Evolutionary conservation across 768 basidiomycete genomes (phyloP).

Genomic region (Clitopilus passeckerianus): DNA sequence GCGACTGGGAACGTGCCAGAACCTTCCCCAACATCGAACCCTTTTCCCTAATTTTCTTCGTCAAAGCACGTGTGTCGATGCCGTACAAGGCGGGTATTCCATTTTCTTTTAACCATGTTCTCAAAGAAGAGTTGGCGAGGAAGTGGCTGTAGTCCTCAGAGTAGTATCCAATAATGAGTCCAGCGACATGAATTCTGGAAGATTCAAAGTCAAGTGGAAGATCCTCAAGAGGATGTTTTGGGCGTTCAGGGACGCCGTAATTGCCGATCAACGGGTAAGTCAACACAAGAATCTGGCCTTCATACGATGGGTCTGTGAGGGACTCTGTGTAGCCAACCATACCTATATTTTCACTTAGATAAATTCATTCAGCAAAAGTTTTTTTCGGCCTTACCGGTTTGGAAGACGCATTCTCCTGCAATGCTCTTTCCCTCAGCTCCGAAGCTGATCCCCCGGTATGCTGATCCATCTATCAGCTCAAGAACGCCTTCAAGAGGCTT

Average conservation of each 20-base stretch:
- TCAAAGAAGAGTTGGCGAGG: conserved; percentile 83
- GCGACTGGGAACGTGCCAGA: conserved; percentile 52
- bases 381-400: conserved; percentile 70
- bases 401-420: conserved; percentile 98
- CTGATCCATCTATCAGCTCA: conserved; percentile 87
- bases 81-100: conserved; percentile 93
- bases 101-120: conserved; percentile 92
- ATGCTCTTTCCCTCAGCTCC: conserved; percentile 89
- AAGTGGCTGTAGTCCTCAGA: conserved; percentile 94
- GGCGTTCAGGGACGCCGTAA: conserved; percentile 89
- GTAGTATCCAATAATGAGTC: conserved; percentile 89
- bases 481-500: conserved; percentile 60
- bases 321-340: conserved; percentile 99
- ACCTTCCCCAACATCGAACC: conserved; percentile 90
- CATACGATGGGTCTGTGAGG: conserved; percentile 96
- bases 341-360: conserved; percentile 40
- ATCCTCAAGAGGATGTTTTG: conserved; percentile 34
- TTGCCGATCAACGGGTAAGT: conserved; percentile 97
- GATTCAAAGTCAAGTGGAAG: conserved; percentile 87
- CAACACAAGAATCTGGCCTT: conserved; percentile 95
- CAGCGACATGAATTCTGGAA: conserved; percentile 89
- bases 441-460: conserved; percentile 86
- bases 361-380: background rate
- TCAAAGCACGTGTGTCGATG: conserved; percentile 93
- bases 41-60: conserved; percentile 93